Evolutionary conservation across 2,329 filamentous ascomycete species (phyloP), one percentile per base, ranked within the genome.

Genomic region (Phoma sp.): DNA sequence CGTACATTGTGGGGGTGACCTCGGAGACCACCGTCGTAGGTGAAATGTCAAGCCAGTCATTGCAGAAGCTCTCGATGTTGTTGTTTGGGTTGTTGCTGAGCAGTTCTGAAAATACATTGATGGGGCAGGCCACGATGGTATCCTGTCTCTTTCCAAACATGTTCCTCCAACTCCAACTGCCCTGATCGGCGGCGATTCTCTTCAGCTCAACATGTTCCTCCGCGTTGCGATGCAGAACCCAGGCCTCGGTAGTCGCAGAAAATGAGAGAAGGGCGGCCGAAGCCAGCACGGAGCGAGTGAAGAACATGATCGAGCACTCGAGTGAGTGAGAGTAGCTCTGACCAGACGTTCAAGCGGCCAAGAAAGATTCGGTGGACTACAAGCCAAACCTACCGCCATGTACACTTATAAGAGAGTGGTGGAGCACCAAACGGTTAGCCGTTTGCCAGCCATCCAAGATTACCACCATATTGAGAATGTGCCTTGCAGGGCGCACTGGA

Each of bases 301-400:
- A 57, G 56, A 62, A 63, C 71, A 74, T 73, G 65, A 63, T 65
- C 59, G 67, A 73, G 67, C 63, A 69, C 65, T 65, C 68, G 56
- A 70, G 62, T 59, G 67, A 72, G 62, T 69, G 66, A 68, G 63
- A 66, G 62, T 37, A 57, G 58, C 68, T 68, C 66, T 55, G 59
- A 67, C 57, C 60, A 52, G 61, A 59, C 45, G 59, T 66, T 51
- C 49, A 57, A 38, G 53, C 37, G 47, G 47, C 56, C 57, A 52
- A 58, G 53, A 50, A 53, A 52, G 56, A 49, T 53, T 59, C 51
- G 45, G 43, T 43, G 51, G 38, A 45, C 12, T 43, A 23, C 32
- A 53, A 56, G 52, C 51, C 54, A 50, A 46, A 36, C 59, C 51
- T 55, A 50, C 52, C 45, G 47, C 59, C 58, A 57, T 47, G 43